phyloP scores from a whole-genome alignment of 2,329 filamentous ascomycete genomes.

The Ophiostoma sp. region DNA sequence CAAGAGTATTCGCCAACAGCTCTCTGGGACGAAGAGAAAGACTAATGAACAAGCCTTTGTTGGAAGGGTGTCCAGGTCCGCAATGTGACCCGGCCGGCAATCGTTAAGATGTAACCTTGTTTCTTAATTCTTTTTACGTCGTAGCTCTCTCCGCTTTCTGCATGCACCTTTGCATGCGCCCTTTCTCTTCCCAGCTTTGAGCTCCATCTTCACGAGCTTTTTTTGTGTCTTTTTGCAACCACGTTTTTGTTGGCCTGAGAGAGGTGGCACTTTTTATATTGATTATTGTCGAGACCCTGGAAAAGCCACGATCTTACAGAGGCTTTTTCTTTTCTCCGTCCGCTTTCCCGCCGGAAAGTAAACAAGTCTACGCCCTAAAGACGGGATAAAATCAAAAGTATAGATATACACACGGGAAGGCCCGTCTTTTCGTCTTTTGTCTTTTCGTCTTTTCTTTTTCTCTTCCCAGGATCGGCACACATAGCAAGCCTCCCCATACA shows the following conservation, averaged over 20 bases:
- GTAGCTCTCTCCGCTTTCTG: neutral
- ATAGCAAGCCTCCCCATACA: neutral
- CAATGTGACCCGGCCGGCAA: constrained; percentile 3
- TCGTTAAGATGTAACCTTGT: neutral
- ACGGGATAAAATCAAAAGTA: neutral
- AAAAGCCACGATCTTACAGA: neutral
- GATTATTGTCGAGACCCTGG: neutral
- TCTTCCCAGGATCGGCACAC: neutral
- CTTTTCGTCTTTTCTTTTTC: neutral
- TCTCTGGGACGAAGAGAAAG: neutral
- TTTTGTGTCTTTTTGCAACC: neutral
- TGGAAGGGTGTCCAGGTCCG: neutral
- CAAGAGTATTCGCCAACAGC: constrained; percentile 7
- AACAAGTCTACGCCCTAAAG: neutral
- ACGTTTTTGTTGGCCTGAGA: neutral
- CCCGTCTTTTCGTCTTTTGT: no score
- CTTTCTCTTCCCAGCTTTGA: neutral
- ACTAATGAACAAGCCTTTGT: neutral
- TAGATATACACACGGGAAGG: neutral
- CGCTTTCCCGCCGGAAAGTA: neutral
- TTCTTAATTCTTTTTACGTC: neutral
- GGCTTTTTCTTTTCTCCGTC: neutral
- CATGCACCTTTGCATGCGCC: neutral
- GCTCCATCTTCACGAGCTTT: constrained; percentile 7
- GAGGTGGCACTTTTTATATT: neutral